Conservation (phyloP, 192 early-diverging fungal genomes). For the Podila epicladia region DNA sequence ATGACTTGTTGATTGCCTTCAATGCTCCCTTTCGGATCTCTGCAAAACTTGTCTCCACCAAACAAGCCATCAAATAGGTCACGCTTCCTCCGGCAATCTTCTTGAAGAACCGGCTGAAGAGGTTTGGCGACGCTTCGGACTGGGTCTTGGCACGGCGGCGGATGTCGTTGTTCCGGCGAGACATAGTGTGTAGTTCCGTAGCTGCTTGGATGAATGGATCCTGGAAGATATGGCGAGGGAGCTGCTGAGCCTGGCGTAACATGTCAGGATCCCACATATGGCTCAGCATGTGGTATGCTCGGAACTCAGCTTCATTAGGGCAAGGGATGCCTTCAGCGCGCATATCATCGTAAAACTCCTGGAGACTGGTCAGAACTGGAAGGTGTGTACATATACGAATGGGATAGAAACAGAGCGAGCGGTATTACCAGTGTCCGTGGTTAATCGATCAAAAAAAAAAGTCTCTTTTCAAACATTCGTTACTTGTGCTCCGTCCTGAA, state of each 20-base stretch:
- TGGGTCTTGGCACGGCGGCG: slow-evolving; percentile 57
- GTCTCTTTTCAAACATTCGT: too few species aligned
- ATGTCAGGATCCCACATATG: slow-evolving; percentile 80
- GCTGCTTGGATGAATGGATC: slow-evolving; percentile 75
- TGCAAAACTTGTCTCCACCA: slow-evolving; percentile 79
- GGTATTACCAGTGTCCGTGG: too few species aligned
- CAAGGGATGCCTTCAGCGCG: slow-evolving; percentile 57
- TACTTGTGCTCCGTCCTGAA: not conserved
- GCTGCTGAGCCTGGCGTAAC: slow-evolving; percentile 66
- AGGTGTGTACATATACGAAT: not conserved
- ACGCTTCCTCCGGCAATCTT: slow-evolving; percentile 63
- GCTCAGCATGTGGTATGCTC: slow-evolving; percentile 85
- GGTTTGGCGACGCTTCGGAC: slow-evolving; percentile 67
- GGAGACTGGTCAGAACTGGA: slow-evolving; percentile 81
- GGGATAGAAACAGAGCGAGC: not conserved
- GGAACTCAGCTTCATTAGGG: slow-evolving; percentile 90
- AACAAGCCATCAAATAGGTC: slow-evolving; percentile 81
- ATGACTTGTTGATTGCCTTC: slow-evolving; percentile 75
- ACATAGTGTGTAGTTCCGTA: slow-evolving; percentile 69
- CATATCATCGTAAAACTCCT: slow-evolving; percentile 89
- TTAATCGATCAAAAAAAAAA: too few species aligned
- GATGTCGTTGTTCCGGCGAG: slow-evolving; percentile 63
- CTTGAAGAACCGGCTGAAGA: slow-evolving; percentile 80
- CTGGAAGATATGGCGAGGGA: slow-evolving; percentile 66
- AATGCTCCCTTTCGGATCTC: slow-evolving; percentile 79